Evolutionary conservation across 176 grass and related monocot species (phyloP).

Genomic region (Canna indica): DNA sequence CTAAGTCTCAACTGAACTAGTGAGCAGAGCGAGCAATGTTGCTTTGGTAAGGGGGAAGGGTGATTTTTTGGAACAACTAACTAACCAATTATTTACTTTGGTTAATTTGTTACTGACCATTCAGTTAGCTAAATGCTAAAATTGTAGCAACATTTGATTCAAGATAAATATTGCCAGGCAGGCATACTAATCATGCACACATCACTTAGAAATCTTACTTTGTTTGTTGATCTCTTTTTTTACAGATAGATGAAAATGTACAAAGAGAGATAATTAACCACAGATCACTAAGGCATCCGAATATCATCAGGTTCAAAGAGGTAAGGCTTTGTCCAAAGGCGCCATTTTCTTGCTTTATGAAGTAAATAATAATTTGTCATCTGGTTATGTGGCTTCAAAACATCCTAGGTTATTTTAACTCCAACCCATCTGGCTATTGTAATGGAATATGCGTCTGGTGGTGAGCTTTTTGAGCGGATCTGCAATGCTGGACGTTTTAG

Average conservation of each 20-base stretch:
- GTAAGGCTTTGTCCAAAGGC: constrained; percentile 30
- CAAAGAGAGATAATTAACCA: constrained; percentile 99
- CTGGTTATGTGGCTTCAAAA: not conserved
- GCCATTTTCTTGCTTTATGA: not conserved
- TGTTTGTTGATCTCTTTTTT: not conserved
- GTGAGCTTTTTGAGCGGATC: constrained; percentile 89
- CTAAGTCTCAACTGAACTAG: not conserved
- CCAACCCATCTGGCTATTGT: constrained; percentile 97
- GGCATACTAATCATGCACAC: not conserved
- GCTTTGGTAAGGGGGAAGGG: not conserved
- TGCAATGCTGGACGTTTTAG: constrained; percentile 85
- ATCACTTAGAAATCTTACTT: not conserved
- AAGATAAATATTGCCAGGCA: not conserved
- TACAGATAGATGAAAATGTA: constrained; percentile 97
- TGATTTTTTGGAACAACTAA: not conserved
- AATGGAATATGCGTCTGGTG: constrained; percentile 97
- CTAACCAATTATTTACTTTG: not conserved
- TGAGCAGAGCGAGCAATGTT: not conserved
- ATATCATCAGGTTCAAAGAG: constrained; percentile 99
- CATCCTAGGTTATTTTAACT: constrained; percentile 79
- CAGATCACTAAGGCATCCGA: constrained; percentile 88
- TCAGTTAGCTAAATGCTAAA: not conserved
- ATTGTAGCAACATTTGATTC: not conserved
- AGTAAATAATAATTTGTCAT: not conserved
- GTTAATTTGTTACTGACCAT: not conserved